phyloP scores from a whole-genome alignment of 441 rosid species.

The Sinapis alba region DNA sequence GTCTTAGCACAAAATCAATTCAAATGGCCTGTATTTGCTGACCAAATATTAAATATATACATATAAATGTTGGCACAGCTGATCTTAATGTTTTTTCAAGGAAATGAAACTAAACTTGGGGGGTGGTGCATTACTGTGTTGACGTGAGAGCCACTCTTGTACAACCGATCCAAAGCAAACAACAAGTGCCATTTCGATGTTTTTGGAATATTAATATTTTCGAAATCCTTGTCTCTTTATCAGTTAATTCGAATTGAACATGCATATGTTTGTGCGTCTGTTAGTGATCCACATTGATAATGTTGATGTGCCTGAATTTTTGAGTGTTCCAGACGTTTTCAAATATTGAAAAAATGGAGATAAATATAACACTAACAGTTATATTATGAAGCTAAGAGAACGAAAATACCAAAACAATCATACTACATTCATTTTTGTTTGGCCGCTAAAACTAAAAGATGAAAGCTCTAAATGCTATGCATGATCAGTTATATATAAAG shows the following conservation, averaged over 20 bases:
- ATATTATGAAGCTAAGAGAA: not conserved
- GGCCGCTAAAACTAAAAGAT: not conserved
- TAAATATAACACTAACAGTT: not conserved
- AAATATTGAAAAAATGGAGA: not conserved
- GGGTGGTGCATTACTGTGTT: not conserved
- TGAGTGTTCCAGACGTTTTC: not conserved
- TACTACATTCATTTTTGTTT: not conserved
- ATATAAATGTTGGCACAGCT: not conserved
- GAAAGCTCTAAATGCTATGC: not conserved
- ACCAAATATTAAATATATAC: not conserved
- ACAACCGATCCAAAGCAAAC: not conserved
- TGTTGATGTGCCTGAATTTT: not conserved
- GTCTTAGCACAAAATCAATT: not conserved
- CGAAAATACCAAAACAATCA: not conserved
- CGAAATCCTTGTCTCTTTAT: not conserved
- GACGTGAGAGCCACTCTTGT: slow-evolving; percentile 13
- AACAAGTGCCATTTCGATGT: not conserved
- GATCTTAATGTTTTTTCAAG: not conserved
- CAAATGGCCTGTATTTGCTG: slow-evolving; percentile 13
- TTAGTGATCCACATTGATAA: not conserved
- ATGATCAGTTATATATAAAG: not conserved
- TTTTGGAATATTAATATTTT: not conserved
- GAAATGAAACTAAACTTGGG: not conserved
- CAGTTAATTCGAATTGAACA: not conserved
- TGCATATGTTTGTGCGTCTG: not conserved